phyloP scores from a whole-genome alignment of 1,139 yeast species.

The Geotrichum citri-aurantii region DNA sequence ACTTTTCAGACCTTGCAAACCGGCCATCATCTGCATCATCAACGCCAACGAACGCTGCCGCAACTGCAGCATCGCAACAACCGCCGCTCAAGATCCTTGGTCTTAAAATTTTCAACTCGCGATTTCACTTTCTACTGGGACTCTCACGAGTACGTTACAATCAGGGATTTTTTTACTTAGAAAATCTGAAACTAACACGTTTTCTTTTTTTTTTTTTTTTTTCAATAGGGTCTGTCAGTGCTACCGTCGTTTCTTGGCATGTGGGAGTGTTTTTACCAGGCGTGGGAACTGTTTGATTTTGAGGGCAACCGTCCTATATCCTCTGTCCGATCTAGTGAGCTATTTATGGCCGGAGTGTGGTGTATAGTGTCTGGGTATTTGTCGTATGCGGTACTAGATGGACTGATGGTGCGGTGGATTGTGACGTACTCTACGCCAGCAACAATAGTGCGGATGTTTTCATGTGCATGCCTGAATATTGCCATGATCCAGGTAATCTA shows the following conservation, averaged over 20 bases:
- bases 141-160: slow-evolving; percentile 28
- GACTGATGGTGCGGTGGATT: slow-evolving; percentile 85
- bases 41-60: slow-evolving; percentile 24
- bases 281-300: slow-evolving; percentile 30
- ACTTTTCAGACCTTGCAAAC: slow-evolving; percentile 19
- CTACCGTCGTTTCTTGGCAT: slow-evolving; percentile 58
- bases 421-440: slow-evolving; percentile 85
- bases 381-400: slow-evolving; percentile 79
- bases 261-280: slow-evolving; percentile 48
- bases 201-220: neutral
- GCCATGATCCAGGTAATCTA: slow-evolving; percentile 65
- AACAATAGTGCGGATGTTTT: slow-evolving; percentile 76
- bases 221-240: slow-evolving; percentile 55
- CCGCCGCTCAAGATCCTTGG: slow-evolving; percentile 52
- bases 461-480: slow-evolving; percentile 70
- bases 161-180: neutral
- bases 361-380: slow-evolving; percentile 79
- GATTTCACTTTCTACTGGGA: slow-evolving; percentile 63
- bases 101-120: slow-evolving; percentile 60
- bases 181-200: neutral
- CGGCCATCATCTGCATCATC: slow-evolving; percentile 6
- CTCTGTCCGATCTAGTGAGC: slow-evolving; percentile 37
- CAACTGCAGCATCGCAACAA: slow-evolving; percentile 9
- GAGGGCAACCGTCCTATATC: slow-evolving; percentile 28
- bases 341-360: slow-evolving; percentile 39